Percentiles rank a stretch among this genome's conserved stretches.
These are phyloP conservation scores for Diatrype stigma DNA, from an alignment of 2,329 filamentous ascomycete species.

Conservation along the genomic window DNA sequence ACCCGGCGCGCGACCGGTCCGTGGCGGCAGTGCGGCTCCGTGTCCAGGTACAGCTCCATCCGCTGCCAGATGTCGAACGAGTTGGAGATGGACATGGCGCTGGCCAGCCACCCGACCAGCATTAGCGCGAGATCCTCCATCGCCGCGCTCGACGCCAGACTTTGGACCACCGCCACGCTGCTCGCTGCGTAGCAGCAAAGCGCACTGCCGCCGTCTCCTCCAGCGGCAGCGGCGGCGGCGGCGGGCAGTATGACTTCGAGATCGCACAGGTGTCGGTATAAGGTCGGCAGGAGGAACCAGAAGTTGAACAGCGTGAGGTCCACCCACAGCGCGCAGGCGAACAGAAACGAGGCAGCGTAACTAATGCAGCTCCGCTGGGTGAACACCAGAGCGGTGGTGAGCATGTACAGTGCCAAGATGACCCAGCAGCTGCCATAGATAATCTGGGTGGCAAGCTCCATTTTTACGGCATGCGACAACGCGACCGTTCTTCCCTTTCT, in stretches of 20 bases:
- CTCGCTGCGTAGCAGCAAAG: too few relatives aligned
- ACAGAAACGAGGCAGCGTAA: slow-evolving; percentile 15
- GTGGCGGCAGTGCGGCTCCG: slow-evolving; percentile 3
- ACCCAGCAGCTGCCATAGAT: slow-evolving; percentile 18
- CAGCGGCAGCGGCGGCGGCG: too few relatives aligned
- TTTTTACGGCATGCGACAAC: background rate
- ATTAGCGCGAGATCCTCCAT: slow-evolving; percentile 13
- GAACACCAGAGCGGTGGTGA: slow-evolving; percentile 14
- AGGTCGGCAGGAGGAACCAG: slow-evolving; percentile 19
- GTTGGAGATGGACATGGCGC: slow-evolving; percentile 19
- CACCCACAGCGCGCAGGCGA: slow-evolving; percentile 18
- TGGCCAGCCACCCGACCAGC: slow-evolving; percentile 18
- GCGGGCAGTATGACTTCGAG: too few relatives aligned
- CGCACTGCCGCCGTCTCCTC: background rate
- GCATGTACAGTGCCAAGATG: slow-evolving; percentile 14
- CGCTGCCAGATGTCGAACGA: slow-evolving; percentile 14
- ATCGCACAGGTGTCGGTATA: slow-evolving; percentile 10
- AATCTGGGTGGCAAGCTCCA: slow-evolving; percentile 13
- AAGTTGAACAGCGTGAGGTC: slow-evolving; percentile 17
- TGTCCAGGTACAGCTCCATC: slow-evolving; percentile 11
- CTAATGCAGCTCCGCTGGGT: slow-evolving; percentile 9
- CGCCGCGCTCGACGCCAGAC: slow-evolving; percentile 10
- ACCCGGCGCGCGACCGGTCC: background rate
- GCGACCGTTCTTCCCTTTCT: background rate
- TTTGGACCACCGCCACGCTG: slow-evolving; percentile 2